These are phyloP conservation scores for Rutstroemia sp. DNA, from an alignment of 2,329 filamentous ascomycete species.

Conservation along the genomic window DNA sequence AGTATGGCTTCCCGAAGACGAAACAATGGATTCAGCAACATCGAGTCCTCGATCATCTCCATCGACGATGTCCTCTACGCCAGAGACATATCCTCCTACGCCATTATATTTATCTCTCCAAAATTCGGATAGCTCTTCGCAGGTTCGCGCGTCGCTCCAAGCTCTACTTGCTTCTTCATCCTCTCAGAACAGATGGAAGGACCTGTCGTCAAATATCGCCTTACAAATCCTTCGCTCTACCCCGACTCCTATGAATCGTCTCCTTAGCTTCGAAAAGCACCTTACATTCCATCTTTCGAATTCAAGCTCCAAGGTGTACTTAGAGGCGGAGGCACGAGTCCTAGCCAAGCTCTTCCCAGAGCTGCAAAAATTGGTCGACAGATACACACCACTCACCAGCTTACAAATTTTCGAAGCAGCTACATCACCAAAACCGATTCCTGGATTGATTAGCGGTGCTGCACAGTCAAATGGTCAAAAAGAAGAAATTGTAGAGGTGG, in stretches of 20 bases:
- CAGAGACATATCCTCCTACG: constrained; percentile 21
- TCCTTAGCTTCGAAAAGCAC: constrained; percentile 26
- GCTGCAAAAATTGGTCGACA: constrained; percentile 25
- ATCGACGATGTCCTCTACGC: constrained; percentile 23
- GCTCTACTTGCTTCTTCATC: constrained; percentile 26
- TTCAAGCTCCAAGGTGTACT: constrained; percentile 22
- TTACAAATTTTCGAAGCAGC: constrained; percentile 29
- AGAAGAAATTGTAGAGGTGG: constrained; percentile 53
- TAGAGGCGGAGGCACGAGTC: constrained; percentile 25
- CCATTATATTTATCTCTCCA: constrained; percentile 23
- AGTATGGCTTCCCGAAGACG: constrained; percentile 22
- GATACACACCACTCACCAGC: constrained; percentile 25
- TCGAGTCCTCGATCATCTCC: constrained; percentile 28
- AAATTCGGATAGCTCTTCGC: constrained; percentile 18
- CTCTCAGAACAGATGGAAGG: constrained; percentile 24
- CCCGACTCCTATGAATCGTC: constrained; percentile 22
- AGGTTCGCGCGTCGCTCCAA: constrained; percentile 24
- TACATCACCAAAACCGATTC: constrained; percentile 19
- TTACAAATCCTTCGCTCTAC: constrained; percentile 29
- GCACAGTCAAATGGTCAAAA: constrained; percentile 12
- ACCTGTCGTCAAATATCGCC: constrained; percentile 22
- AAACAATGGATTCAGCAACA: constrained; percentile 13
- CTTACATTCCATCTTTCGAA: constrained; percentile 28
- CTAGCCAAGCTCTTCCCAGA: constrained; percentile 22
- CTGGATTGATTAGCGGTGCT: not conserved